Percentiles rank a stretch among this genome's conserved stretches.
These are phyloP conservation scores for Plenodomus biglobosus DNA, from an alignment of 2,329 filamentous ascomycete species.

Conservation along the genomic window DNA sequence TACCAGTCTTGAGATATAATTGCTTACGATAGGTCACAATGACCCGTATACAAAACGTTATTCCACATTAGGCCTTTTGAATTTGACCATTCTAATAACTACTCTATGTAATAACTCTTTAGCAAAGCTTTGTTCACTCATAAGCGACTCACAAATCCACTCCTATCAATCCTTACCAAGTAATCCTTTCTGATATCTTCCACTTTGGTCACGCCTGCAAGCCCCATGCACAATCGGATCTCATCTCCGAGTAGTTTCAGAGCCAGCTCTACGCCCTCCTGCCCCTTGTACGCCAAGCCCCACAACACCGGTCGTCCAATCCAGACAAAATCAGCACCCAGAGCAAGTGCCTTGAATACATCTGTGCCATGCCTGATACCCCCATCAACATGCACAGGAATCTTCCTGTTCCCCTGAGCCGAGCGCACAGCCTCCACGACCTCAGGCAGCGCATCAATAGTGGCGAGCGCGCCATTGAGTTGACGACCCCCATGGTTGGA, in stretches of 20 bases:
- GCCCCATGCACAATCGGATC: conserved; percentile 27
- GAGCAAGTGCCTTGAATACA: conserved; percentile 88
- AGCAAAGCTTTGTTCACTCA: too few relatives aligned
- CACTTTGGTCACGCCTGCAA: conserved; percentile 25
- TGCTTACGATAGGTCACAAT: too few relatives aligned
- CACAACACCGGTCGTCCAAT: conserved; percentile 59
- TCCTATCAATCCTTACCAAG: conserved; percentile 25
- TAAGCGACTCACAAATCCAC: conserved; percentile 19
- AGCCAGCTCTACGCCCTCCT: conserved; percentile 24
- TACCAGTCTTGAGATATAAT: too few relatives aligned
- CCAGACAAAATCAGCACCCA: conserved; percentile 88
- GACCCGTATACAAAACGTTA: too few relatives aligned
- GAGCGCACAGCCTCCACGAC: conserved; percentile 52
- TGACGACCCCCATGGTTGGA: conserved; percentile 58
- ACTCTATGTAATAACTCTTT: too few relatives aligned
- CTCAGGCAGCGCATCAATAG: conserved; percentile 56
- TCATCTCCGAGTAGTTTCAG: conserved; percentile 22
- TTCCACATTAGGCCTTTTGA: too few relatives aligned
- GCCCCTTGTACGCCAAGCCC: conserved; percentile 57
- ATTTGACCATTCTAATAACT: too few relatives aligned
- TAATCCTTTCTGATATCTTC: conserved; percentile 27
- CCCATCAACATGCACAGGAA: conserved; percentile 84
- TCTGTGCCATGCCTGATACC: conserved; percentile 86
- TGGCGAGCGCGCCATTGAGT: conserved; percentile 50
- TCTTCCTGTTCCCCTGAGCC: conserved; percentile 15